Conservation (phyloP, 2,329 filamentous ascomycete species). For the Ceratocystis ficicola region DNA sequence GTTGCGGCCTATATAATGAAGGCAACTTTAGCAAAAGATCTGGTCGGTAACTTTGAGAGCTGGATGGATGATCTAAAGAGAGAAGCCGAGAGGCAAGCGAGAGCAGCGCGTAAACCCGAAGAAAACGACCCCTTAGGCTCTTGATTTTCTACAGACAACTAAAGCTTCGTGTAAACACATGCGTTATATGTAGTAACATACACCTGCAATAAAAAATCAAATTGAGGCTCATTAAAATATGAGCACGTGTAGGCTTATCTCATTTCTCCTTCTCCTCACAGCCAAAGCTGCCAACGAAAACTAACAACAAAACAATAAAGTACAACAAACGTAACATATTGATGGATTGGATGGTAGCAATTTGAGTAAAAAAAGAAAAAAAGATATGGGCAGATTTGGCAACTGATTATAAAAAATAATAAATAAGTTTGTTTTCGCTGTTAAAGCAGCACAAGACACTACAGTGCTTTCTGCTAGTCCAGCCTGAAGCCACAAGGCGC, state of each 20-base stretch:
- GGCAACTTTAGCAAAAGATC: slow-evolving; percentile 27
- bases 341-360: not conserved
- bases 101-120: no score
- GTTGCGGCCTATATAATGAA: slow-evolving; percentile 30
- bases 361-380: not conserved
- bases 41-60: slow-evolving; percentile 31
- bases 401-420: not conserved
- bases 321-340: not conserved
- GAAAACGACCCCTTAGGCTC: no score
- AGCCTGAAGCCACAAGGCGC: not conserved
- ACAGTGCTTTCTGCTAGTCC: not conserved
- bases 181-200: no score
- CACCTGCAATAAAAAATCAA: no score
- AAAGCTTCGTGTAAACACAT: no score
- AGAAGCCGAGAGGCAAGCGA: slow-evolving; percentile 3
- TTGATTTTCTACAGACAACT: no score
- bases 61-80: slow-evolving; percentile 33
- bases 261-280: not conserved
- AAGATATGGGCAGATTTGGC: not conserved
- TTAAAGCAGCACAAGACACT: not conserved
- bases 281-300: not conserved
- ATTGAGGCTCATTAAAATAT: no score
- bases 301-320: not conserved
- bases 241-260: not conserved
- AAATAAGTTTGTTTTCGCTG: not conserved